Conservation (phyloP, 345 rosid species). For the Hibiscus syriacus region DNA sequence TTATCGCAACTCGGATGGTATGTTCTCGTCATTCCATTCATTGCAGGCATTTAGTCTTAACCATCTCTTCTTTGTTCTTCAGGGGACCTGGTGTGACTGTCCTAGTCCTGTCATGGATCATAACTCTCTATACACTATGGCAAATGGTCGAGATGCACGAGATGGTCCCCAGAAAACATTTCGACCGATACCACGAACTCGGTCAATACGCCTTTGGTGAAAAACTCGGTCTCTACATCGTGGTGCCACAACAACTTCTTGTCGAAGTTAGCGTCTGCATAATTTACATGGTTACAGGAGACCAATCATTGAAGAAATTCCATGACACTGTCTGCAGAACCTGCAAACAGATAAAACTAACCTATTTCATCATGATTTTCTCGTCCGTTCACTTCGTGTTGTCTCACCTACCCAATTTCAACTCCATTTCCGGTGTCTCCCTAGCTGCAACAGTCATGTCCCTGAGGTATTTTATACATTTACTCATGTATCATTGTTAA, state of each 20-base stretch:
- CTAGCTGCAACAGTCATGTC: slow-evolving; percentile 86
- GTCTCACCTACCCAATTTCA: no score
- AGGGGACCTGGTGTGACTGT: slow-evolving; percentile 75
- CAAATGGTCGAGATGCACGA: slow-evolving; percentile 95
- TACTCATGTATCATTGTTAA: no score
- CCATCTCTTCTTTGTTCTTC: not conserved
- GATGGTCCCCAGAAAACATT: slow-evolving; percentile 64
- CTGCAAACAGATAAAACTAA: slow-evolving; percentile 39
- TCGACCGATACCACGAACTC: slow-evolving; percentile 73
- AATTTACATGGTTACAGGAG: slow-evolving; percentile 82
- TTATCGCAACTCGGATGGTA: no score
- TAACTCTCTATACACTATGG: slow-evolving; percentile 71
- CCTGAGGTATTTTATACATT: slow-evolving; percentile 34
- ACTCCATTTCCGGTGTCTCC: slow-evolving; percentile 53
- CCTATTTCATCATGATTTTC: slow-evolving; percentile 67
- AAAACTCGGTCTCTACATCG: slow-evolving; percentile 72
- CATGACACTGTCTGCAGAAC: no score
- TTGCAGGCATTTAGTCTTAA: no score
- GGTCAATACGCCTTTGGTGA: slow-evolving; percentile 75
- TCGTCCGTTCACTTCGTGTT: slow-evolving; percentile 62
- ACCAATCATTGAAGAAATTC: slow-evolving; percentile 64
- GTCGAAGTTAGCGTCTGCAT: slow-evolving; percentile 64
- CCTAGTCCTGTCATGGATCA: slow-evolving; percentile 52
- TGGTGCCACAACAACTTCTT: slow-evolving; percentile 77
- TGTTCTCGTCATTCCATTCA: no score